Percentiles rank a stretch among this genome's conserved stretches.
Conservation (phyloP, 192 early-diverging fungal species). For the Gryganskiella cystojenkinii region DNA sequence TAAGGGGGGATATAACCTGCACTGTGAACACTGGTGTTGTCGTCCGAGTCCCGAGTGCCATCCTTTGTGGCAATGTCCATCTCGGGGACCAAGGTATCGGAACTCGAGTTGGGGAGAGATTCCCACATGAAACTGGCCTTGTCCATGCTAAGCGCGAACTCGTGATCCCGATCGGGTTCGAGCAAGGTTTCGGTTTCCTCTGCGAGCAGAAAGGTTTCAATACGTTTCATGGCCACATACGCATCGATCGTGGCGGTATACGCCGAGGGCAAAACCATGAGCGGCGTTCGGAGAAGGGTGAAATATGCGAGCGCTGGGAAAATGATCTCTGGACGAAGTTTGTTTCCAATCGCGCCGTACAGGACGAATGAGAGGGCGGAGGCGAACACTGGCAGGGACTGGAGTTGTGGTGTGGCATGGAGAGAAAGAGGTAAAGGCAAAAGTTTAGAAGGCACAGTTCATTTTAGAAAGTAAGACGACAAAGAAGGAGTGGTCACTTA, state of each 20-base stretch:
- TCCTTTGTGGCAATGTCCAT: neutral
- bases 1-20: slow-evolving; percentile 6
- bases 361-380: slow-evolving; percentile 39
- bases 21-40: neutral
- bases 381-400: slow-evolving; percentile 32
- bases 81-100: slow-evolving; percentile 10
- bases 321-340: slow-evolving; percentile 6
- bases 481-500: too few species aligned
- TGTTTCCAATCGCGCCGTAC: slow-evolving; percentile 1
- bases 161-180: slow-evolving; percentile 24
- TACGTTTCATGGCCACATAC: slow-evolving; percentile 48
- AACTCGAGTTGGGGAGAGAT: slow-evolving; percentile 3
- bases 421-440: neutral
- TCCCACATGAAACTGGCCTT: slow-evolving; percentile 49
- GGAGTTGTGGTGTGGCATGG: neutral
- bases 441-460: too few species aligned
- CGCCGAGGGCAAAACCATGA: slow-evolving; percentile 30
- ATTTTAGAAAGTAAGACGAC: too few species aligned
- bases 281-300: slow-evolving; percentile 30
- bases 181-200: slow-evolving; percentile 30
- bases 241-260: slow-evolving; percentile 44
- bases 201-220: slow-evolving; percentile 34
- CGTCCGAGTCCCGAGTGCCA: neutral
- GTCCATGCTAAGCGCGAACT: slow-evolving; percentile 56
- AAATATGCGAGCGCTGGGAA: slow-evolving; percentile 42